phyloP scores from a whole-genome alignment of 2,329 filamentous ascomycete genomes.

The Fusarium equiseti region DNA sequence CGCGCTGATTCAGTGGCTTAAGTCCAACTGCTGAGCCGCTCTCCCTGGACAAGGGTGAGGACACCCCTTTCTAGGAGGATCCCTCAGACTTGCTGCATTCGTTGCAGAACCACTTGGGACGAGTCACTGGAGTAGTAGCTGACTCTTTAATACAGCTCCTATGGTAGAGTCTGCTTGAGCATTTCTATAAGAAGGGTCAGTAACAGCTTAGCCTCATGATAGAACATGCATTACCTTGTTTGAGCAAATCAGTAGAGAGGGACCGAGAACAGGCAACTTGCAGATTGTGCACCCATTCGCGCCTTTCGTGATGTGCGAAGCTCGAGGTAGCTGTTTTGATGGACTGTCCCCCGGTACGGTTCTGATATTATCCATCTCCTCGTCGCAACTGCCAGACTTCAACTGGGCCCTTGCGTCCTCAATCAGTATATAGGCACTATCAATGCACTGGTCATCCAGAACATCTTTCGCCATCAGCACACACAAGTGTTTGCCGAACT shows the following conservation, averaged over 20 bases:
- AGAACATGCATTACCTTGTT: constrained; percentile 58
- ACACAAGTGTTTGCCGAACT: constrained; percentile 67
- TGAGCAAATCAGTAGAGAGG: constrained; percentile 62
- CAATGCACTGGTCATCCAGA: constrained; percentile 59
- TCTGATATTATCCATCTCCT: constrained; percentile 25
- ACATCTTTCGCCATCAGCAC: constrained; percentile 64
- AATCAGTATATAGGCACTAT: constrained; percentile 58
- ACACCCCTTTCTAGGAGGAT: constrained; percentile 47
- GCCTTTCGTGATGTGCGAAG: constrained; percentile 56
- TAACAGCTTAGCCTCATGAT: constrained; percentile 1
- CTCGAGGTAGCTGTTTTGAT: constrained; percentile 49
- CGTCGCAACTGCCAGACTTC: constrained; percentile 15
- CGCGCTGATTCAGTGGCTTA: neutral
- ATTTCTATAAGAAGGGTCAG: constrained; percentile 54
- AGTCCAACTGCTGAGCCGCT: neutral
- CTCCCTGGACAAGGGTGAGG: constrained; percentile 25
- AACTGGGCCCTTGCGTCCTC: constrained; percentile 55
- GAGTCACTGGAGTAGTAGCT: constrained; percentile 53
- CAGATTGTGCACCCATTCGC: constrained; percentile 62
- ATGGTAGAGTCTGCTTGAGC: constrained; percentile 62
- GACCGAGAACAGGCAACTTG: constrained; percentile 61
- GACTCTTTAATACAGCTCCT: constrained; percentile 57
- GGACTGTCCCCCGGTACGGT: constrained; percentile 20
- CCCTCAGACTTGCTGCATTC: constrained; percentile 50
- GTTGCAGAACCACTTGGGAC: constrained; percentile 60